Base-by-base conservation (phyloP, 805 yeast species). In the Brettanomyces sp. region DNA sequence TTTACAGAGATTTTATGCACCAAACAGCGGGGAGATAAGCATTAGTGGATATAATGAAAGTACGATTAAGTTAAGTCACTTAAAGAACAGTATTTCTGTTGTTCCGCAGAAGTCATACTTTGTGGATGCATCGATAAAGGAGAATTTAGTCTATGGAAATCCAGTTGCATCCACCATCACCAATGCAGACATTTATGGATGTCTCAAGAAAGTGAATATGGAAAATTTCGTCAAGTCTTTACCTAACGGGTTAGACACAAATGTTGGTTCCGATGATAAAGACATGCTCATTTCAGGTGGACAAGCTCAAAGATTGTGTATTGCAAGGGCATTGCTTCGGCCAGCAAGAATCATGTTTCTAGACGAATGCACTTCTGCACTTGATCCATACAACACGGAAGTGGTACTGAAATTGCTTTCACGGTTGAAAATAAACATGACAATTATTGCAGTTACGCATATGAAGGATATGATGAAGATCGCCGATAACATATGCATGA, bases 361-460 rank as follows among this genome's bases (percentile, higher is more conserved):
- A 42, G 99, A 93, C 63, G 99, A 93, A 59, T 82, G 90, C 54
- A 89, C 98, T 0, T 81, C 97, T 0, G 85, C 95, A 0, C 67
- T 93, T 42, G 99, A 93, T 59, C 69, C 81, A 0, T 74, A 69
- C 18, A 84, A 81, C 51, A 62, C 84, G 0, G 53, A 57, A 6
- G 56, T 60, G 2, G 73, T 93, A n/a, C 65, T 71, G 13, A 56
- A 70, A 1, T 52, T 86, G 47, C 66, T 91, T 0, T 45, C 54
- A 11, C 53, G 57, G 2, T 60, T 66, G 13, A 66, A 58, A 36
- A 56, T 43, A 23, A 37, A 44, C 1, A 49, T 71, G 1, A 69
- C 80, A 0, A 69, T 80, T 1, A 54, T 91, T 1, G 64, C 86
- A 6, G 76, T 90, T 4, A 87, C 96, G 1, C 98, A 91, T 61